These are phyloP conservation scores for Alternaria sp. DNA, from an alignment of 2,329 filamentous ascomycete species.

Conservation along the genomic window DNA sequence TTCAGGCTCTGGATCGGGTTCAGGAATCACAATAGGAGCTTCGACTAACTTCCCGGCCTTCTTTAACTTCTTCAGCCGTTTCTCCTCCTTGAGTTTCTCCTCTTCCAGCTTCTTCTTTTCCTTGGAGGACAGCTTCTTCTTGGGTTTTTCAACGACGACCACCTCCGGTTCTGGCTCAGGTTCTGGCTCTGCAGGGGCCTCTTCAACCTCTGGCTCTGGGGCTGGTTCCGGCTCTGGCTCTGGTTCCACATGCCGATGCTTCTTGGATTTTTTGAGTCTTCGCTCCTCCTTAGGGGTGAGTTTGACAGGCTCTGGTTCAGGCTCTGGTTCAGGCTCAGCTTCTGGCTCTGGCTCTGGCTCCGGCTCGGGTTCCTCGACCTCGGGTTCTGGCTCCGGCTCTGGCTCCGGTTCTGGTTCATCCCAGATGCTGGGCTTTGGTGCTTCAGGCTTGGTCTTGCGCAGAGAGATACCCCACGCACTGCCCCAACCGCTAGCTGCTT, in stretches of 20 bases:
- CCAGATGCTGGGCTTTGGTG: constrained; percentile 30
- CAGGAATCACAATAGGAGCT: constrained; percentile 33
- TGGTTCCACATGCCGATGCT: constrained; percentile 24
- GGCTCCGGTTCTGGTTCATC: constrained; percentile 11
- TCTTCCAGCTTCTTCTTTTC: constrained; percentile 11
- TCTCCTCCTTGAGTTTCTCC: constrained; percentile 13
- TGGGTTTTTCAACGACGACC: constrained; percentile 38
- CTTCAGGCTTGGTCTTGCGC: constrained; percentile 54
- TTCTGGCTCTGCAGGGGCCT: constrained; percentile 20
- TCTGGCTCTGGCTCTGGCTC: constrained; percentile 22
- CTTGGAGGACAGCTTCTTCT: constrained; percentile 41
- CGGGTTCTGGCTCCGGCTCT: constrained; percentile 11
- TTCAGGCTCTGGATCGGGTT: constrained; percentile 42
- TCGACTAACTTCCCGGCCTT: constrained; percentile 36
- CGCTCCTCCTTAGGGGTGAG: constrained; percentile 6
- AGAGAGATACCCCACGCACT: constrained; percentile 55
- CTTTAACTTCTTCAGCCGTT: constrained; percentile 39
- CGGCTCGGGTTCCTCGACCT: constrained; percentile 12
- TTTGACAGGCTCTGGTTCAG: constrained; percentile 20
- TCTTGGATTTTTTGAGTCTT: constrained; percentile 15
- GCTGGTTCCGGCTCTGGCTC: constrained; percentile 16
- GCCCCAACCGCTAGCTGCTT: constrained; percentile 42
- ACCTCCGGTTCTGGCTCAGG: constrained; percentile 36
- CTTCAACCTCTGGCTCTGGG: constrained; percentile 34
- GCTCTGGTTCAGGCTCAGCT: constrained; percentile 31